A percentile compares a stretch with the other conserved stretches of the same genome.
Conservation (phyloP, 2,329 filamentous ascomycete genomes). For the Apiospora malaysiana region DNA sequence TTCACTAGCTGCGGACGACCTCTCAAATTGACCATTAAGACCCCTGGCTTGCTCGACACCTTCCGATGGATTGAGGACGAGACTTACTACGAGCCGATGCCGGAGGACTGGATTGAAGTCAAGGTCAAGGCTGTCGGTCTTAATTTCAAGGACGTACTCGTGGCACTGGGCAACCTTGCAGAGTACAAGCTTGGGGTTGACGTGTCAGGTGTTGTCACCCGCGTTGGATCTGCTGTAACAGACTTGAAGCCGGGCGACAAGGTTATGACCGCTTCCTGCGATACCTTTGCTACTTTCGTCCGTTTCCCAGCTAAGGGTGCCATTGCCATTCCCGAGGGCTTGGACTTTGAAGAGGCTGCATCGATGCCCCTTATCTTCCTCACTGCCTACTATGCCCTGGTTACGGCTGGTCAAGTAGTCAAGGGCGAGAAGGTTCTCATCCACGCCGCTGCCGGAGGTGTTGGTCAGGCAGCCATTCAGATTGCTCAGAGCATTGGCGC, state of each 20-base stretch:
- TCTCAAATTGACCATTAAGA: constrained; percentile 38
- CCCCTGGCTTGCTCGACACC: constrained; percentile 34
- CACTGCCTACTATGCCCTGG: constrained; percentile 51
- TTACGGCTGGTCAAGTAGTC: constrained; percentile 35
- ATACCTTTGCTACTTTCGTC: constrained; percentile 32
- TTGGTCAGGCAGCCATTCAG: constrained; percentile 49
- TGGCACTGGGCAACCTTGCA: constrained; percentile 38
- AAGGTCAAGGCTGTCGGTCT: constrained; percentile 43
- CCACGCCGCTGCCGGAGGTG: constrained; percentile 48
- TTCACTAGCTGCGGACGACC: constrained; percentile 1
- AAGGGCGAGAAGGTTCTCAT: constrained; percentile 45
- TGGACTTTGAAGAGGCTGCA: constrained; percentile 24
- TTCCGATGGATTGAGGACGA: constrained; percentile 13
- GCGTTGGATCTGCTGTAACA: constrained; percentile 39
- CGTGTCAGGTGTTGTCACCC: constrained; percentile 43
- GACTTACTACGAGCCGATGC: not conserved
- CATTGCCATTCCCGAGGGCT: constrained; percentile 34
- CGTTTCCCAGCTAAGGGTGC: constrained; percentile 36
- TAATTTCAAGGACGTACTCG: constrained; percentile 43
- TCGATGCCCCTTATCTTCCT: constrained; percentile 46
- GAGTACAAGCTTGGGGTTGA: constrained; percentile 46
- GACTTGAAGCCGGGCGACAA: constrained; percentile 43
- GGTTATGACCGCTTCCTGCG: constrained; percentile 37
- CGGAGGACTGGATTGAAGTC: constrained; percentile 41
- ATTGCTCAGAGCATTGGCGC: constrained; percentile 44